Evolutionary conservation across 2,329 filamentous ascomycete species (phyloP).

Genomic region (Ophiostoma sp.): DNA sequence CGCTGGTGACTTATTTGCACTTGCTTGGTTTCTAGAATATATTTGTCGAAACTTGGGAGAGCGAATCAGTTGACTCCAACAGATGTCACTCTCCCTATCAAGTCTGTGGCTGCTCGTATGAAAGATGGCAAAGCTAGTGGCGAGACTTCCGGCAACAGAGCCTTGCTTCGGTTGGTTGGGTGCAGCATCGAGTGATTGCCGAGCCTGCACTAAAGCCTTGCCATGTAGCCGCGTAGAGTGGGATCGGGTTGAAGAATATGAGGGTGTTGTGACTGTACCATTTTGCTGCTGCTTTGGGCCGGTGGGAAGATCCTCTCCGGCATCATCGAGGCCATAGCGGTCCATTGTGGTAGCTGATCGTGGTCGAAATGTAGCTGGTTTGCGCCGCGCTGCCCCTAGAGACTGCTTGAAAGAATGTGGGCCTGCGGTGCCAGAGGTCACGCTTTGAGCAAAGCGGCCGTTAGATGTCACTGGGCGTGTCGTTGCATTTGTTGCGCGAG

Average conservation of each 20-base stretch:
- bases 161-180: background rate
- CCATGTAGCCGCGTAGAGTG: background rate
- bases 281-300: conserved; percentile 32
- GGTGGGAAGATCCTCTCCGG: conserved; percentile 28
- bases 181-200: background rate
- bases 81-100: background rate
- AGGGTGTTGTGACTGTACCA: conserved; percentile 36
- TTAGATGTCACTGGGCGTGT: conserved; percentile 29
- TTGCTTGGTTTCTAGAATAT: background rate
- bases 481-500: conserved; percentile 32
- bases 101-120: background rate
- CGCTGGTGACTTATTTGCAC: background rate
- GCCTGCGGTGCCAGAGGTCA: conserved; percentile 46
- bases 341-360: conserved; percentile 39
- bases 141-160: background rate
- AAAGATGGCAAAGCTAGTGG: background rate
- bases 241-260: conserved; percentile 16
- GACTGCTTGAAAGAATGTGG: conserved; percentile 45
- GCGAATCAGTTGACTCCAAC: conserved; percentile 19
- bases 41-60: background rate
- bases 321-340: conserved; percentile 24
- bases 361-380: conserved; percentile 36
- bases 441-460: conserved; percentile 51
- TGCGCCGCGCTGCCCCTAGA: conserved; percentile 40
- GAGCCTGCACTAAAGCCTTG: background rate